A percentile compares a stretch with the other conserved stretches of the same genome.
Evolutionary conservation across 768 basidiomycete species (phyloP).

Genomic region (Boletus eberwhitei): DNA sequence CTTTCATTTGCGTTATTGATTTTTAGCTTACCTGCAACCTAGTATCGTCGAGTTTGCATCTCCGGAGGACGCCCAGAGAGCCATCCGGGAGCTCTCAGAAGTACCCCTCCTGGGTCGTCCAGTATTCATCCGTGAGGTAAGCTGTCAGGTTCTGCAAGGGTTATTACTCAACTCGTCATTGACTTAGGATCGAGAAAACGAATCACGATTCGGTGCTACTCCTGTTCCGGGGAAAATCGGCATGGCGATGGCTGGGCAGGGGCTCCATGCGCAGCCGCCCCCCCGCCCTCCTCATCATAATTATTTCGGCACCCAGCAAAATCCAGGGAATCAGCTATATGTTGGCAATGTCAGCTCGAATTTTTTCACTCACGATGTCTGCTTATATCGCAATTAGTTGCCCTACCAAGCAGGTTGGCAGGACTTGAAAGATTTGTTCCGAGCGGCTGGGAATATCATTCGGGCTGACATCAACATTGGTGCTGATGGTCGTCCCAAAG

Average conservation of each 20-base stretch:
- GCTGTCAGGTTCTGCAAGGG: constrained; percentile 1
- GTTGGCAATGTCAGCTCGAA: constrained; percentile 73
- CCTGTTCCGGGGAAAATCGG: constrained; percentile 96
- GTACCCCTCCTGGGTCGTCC: constrained; percentile 87
- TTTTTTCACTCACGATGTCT: neutral
- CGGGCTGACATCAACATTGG: constrained; percentile 95
- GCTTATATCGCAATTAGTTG: constrained; percentile 46
- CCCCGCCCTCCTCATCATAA: constrained; percentile 83
- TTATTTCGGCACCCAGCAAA: constrained; percentile 51
- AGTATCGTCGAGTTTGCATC: constrained; percentile 96
- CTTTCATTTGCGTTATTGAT: neutral
- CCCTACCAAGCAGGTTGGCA: constrained; percentile 99
- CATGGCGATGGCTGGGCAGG: constrained; percentile 93
- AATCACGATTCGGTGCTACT: constrained; percentile 92
- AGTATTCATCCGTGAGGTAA: constrained; percentile 94
- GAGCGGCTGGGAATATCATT: constrained; percentile 91
- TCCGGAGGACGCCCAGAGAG: constrained; percentile 84
- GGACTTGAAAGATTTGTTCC: constrained; percentile 95
- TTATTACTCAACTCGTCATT: neutral
- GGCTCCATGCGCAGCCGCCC: constrained; percentile 72
- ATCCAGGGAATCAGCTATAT: constrained; percentile 88
- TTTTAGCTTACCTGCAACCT: constrained; percentile 10
- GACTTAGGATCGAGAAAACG: constrained; percentile 88
- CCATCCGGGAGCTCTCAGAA: constrained; percentile 89
- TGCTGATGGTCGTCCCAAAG: constrained; percentile 89